phyloP scores from a whole-genome alignment of 1,284 basidiomycete genomes.

The Cutaneotrichosporon cutaneum region DNA sequence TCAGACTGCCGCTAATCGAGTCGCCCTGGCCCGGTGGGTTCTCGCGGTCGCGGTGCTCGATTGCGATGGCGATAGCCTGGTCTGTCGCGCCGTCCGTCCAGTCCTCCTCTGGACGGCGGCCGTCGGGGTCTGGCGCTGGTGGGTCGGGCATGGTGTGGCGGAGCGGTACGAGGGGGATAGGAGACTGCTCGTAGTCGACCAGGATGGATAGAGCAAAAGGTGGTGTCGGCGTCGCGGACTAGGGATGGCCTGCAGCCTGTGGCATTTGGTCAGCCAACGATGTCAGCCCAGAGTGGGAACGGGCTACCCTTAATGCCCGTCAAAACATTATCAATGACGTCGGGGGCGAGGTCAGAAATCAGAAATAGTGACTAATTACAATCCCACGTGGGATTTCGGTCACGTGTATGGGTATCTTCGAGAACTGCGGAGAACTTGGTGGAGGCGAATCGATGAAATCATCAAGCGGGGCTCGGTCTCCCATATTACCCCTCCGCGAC shows the following conservation, averaged over 20 bases:
- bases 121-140: conserved; percentile 1
- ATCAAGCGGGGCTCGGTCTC: not conserved
- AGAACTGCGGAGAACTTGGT: conserved; percentile 10
- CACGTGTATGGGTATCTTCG: not conserved
- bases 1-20: conserved; percentile 24
- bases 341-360: no score
- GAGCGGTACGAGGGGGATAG: conserved; percentile 10
- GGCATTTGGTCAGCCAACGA: not conserved
- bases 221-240: not conserved
- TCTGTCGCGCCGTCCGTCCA: conserved; percentile 29
- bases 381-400: not conserved
- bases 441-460: conserved; percentile 12
- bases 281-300: no score
- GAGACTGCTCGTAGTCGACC: not conserved
- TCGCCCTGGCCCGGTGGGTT: conserved; percentile 27
- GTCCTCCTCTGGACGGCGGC: conserved; percentile 12
- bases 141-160: conserved; percentile 12
- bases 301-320: no score
- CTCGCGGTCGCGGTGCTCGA: conserved; percentile 27
- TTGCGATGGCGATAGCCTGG: conserved; percentile 27
- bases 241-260: not conserved
- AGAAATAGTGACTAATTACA: not conserved
- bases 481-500: not conserved
- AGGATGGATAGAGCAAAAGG: conserved; percentile 7
- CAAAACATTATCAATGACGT: not conserved